Base-by-base conservation (phyloP, 331 rosid genomes). In the Cydonia oblonga region DNA sequence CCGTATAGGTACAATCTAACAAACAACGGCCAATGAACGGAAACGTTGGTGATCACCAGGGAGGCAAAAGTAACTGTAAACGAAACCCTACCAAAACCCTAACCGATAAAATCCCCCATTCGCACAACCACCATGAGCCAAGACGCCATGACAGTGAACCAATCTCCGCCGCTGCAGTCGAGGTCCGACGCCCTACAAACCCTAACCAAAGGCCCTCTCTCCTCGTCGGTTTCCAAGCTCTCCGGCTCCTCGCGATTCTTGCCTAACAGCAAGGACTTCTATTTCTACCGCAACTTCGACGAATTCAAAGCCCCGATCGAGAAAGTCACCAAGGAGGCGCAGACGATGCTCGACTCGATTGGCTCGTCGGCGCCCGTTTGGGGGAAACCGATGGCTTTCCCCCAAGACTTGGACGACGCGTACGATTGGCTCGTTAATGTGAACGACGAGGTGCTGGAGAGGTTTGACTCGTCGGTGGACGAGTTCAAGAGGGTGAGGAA, bases 381-480 rank as follows among this genome's bases (percentile, higher is more conserved):
- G 96, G 89, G 89, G 58, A 80, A 75, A 67, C 82, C 84, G 26
- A 71, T 86, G 75, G 62, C 69, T 35, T 91, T 88, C 22, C 96
- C 96, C 2, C 62, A 25, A 4, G 97, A 88, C 59, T 59, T 83
- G 2, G 97, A 95, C 20, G 97, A 91, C 20, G 96, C 88, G 11
- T 86, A 88, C 32, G 96, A 95, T 46, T 91, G 98, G 97, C 58
- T 95, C 20, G 96, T 89, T 28, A 84, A 91, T 16, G 83, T 84
- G 20, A 91, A 91, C 76, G 96, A 95, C 54, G 96, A 88, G 57
- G 81, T 87, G 13, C 77, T 87, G n/a, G 96, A 89, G 79, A 85
- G 88, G 67, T 76, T 95, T 10, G 90, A 88, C 46, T 64, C 54
- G 82, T 80, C 92, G 12, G 42, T 84, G 10, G 93, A 86, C 32